A percentile compares a stretch with the other conserved stretches of the same genome.
Conservation (phyloP, 2,329 filamentous ascomycete species). For the Graphium sp. region DNA sequence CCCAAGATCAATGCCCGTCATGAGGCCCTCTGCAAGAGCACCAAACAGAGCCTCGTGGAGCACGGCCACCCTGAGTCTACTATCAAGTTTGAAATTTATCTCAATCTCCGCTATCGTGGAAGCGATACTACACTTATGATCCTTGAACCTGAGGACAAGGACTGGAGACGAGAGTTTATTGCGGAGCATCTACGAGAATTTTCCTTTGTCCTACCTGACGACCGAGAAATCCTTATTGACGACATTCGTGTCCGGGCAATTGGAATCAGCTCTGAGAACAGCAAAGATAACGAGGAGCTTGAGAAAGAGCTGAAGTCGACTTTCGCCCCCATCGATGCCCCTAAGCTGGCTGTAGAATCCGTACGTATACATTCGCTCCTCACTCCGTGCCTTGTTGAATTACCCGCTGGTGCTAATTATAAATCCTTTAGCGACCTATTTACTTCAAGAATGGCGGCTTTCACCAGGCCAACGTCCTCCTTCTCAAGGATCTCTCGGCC, state of each 20-base stretch:
- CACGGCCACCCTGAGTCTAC: slow-evolving; percentile 23
- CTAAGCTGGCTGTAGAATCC: too few species aligned
- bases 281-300: too few species aligned
- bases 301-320: too few species aligned
- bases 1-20: slow-evolving; percentile 1
- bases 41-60: too few species aligned
- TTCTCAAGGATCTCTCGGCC: slow-evolving; percentile 1
- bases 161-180: slow-evolving; percentile 50
- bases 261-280: slow-evolving; percentile 8
- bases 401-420: neutral
- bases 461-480: slow-evolving; percentile 10
- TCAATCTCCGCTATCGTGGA: slow-evolving; percentile 22
- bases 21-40: too few species aligned
- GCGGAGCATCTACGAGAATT: slow-evolving; percentile 61
- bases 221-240: slow-evolving; percentile 20
- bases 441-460: neutral
- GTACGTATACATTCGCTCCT: too few species aligned
- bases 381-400: too few species aligned
- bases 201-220: slow-evolving; percentile 40
- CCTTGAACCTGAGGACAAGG: slow-evolving; percentile 15
- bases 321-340: neutral
- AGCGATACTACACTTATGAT: slow-evolving; percentile 18
- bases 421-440: neutral
- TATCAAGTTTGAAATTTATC: slow-evolving; percentile 23
- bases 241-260: slow-evolving; percentile 23